Conservation (phyloP, 1,284 basidiomycete genomes). For the Sporisorium graminicola region DNA sequence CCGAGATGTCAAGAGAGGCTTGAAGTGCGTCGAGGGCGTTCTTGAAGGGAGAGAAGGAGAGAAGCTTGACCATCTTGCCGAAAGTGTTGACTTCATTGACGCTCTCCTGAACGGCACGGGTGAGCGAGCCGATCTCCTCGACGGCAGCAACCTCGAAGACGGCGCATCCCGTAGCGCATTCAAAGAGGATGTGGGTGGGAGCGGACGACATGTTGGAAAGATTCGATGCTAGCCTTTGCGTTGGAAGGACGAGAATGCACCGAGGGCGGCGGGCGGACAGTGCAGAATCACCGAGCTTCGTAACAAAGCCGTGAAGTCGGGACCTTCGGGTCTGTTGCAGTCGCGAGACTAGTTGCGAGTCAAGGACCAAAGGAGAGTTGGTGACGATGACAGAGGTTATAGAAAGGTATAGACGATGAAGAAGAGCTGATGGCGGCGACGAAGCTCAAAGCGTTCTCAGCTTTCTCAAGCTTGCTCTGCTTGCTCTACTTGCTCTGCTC, state of each 20-base stretch:
- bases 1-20: conserved; percentile 95
- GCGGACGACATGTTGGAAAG: conserved; percentile 63
- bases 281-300: conserved; percentile 6
- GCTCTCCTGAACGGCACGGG: conserved; percentile 82
- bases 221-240: background rate
- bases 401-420: conserved; percentile 4
- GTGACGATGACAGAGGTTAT: background rate
- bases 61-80: conserved; percentile 89
- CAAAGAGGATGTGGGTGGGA: conserved; percentile 84
- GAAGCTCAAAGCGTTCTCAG: background rate
- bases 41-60: conserved; percentile 95
- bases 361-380: background rate
- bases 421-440: conserved; percentile 18
- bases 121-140: conserved; percentile 89
- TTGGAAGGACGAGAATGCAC: background rate
- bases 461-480: no score
- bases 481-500: background rate
- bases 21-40: conserved; percentile 95
- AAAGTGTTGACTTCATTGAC: conserved; percentile 85
- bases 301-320: conserved; percentile 16
- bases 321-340: conserved; percentile 13
- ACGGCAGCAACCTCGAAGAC: conserved; percentile 89
- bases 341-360: conserved; percentile 2
- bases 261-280: background rate
- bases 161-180: conserved; percentile 94